phyloP scores from a whole-genome alignment of 495 filamentous ascomycete species.

The Aspergillus wentii region DNA sequence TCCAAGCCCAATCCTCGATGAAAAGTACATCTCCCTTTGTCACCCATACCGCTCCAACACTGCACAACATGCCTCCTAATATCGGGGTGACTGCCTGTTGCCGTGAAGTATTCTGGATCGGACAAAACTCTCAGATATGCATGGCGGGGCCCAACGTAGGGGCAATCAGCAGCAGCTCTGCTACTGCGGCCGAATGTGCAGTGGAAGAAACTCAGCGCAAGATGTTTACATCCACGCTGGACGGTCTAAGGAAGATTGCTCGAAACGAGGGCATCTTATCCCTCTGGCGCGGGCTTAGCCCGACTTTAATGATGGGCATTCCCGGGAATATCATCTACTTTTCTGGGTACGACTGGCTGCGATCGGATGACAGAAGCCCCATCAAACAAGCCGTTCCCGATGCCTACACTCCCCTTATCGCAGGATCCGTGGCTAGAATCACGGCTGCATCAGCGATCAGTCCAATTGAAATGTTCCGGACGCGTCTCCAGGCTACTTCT shows the following conservation, averaged over 20 bases:
- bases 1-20: slow-evolving; percentile 73
- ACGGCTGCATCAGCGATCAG: slow-evolving; percentile 78
- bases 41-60: slow-evolving; percentile 47
- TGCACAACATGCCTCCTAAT: slow-evolving; percentile 64
- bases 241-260: slow-evolving; percentile 93
- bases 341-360: slow-evolving; percentile 94
- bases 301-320: slow-evolving; percentile 90
- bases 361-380: slow-evolving; percentile 63
- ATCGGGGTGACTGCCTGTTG: slow-evolving; percentile 95
- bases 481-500: slow-evolving; percentile 75
- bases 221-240: slow-evolving; percentile 85
- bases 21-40: slow-evolving; percentile 32
- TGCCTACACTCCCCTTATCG: slow-evolving; percentile 69
- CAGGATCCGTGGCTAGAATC: slow-evolving; percentile 71
- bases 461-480: slow-evolving; percentile 93
- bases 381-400: slow-evolving; percentile 57
- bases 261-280: slow-evolving; percentile 84
- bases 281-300: slow-evolving; percentile 88
- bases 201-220: slow-evolving; percentile 79
- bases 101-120: slow-evolving; percentile 94
- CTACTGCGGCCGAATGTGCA: slow-evolving; percentile 62
- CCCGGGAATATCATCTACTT: slow-evolving; percentile 98
- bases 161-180: slow-evolving; percentile 22
- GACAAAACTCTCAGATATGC: slow-evolving; percentile 79
- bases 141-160: slow-evolving; percentile 51